Percentiles rank a stretch among this genome's conserved stretches.
Evolutionary conservation across 2,329 filamentous ascomycete genomes (phyloP).

Genomic region (Myriosclerotinia duriaeana): DNA sequence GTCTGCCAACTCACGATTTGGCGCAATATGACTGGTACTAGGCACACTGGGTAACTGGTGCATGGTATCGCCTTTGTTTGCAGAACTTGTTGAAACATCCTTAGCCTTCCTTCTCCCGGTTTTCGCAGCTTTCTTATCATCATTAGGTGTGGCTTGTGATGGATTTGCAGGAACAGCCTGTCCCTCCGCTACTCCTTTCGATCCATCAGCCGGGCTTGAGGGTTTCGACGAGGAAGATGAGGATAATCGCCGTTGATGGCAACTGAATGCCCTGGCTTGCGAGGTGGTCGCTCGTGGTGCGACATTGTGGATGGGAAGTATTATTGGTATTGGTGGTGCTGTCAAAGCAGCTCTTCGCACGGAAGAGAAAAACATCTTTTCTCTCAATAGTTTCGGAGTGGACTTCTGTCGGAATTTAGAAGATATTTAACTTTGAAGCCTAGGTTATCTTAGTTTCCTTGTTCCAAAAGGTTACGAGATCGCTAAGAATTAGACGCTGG

Average conservation of each 20-base stretch:
- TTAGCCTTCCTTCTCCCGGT: constrained; percentile 56
- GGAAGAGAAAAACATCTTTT: constrained; percentile 42
- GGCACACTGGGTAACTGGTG: constrained; percentile 70
- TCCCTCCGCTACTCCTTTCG: constrained; percentile 36
- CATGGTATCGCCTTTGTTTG: constrained; percentile 47
- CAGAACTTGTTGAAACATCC: constrained; percentile 44
- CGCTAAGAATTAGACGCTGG: constrained; percentile 16
- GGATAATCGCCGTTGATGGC: constrained; percentile 41
- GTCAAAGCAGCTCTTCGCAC: constrained; percentile 38
- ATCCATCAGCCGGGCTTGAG: constrained; percentile 42
- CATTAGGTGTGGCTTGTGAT: constrained; percentile 31
- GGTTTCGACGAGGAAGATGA: constrained; percentile 44
- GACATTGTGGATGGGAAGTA: constrained; percentile 32
- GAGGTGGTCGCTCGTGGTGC: constrained; percentile 34
- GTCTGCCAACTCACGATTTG: constrained; percentile 53
- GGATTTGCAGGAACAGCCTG: constrained; percentile 31
- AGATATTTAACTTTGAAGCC: constrained; percentile 16
- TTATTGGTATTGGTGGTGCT: constrained; percentile 35
- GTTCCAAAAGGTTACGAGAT: constrained; percentile 12
- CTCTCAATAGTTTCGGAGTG: constrained; percentile 25
- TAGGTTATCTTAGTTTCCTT: constrained; percentile 25
- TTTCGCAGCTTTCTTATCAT: constrained; percentile 47
- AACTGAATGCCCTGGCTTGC: constrained; percentile 37
- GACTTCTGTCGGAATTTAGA: not conserved
- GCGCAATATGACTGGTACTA: constrained; percentile 69